Evolutionary conservation across 176 grass and related monocot genomes (phyloP), one percentile per base, ranked within the genome.

Genomic region (Aegilops longissima): DNA sequence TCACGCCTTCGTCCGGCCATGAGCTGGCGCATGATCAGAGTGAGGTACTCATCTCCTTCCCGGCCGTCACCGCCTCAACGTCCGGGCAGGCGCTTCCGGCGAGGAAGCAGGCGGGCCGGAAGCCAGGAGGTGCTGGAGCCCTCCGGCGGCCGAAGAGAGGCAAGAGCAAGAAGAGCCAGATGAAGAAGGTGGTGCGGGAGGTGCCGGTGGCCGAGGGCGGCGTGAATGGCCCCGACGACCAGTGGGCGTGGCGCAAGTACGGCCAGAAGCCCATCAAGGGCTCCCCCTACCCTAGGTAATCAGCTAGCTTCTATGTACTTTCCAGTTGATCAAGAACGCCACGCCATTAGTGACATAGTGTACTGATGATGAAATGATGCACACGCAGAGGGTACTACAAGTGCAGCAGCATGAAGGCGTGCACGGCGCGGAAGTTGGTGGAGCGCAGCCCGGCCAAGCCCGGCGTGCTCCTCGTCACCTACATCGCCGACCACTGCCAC

Each of bases 181-280:
- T 88, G 13, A 95, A 99, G 86, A 99, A 93, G 76, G 92, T 94
- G 67, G 94, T 99, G 79, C 82, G 87, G 44, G 92, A 94, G 81
- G 87, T 99, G 34, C 97, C 90, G 33, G 86, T 82, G 24, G 86
- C 84, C 1, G 94, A 87, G 36, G 89, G 82, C 64, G 82, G 87
- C 40, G 84, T 87, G 30, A 90, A 94, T 2, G 78, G 85, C 42
- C 86, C 94, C 4, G 80, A 86, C 31, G 97, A 99, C 78, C 70
- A 90, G 77, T 99, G 97, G 97, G 84, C 97, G 25, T 99, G 97
- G 97, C 88, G 97, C 12, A 99, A 99, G 90, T 99, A 99, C 16
- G 97, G 97, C 56, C 97, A 99, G 94, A 99, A 99, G 85, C 97
- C 97, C 40, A 99, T 99, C 92, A 99, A 99, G 72, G 97, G 97